Base-by-base conservation (phyloP, 202 grass and related monocot species). In the Carex arenaria region DNA sequence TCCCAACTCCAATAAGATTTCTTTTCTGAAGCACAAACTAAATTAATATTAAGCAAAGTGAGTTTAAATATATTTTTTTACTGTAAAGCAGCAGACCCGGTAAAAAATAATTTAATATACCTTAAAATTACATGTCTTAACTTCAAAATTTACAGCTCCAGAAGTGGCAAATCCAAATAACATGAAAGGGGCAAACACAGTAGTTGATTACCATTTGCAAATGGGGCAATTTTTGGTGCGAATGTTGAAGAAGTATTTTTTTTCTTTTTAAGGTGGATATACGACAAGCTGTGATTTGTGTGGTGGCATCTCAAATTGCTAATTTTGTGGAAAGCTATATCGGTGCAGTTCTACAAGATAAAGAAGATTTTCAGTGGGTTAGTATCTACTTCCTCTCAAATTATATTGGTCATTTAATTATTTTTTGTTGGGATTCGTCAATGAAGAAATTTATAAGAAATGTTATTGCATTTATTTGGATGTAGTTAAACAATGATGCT, bases 271-370 rank as follows among this genome's bases (percentile, higher is more conserved):
- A 99, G 93, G 86, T 99, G 26, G 47, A 90, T 92, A 19, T 90
- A 79, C 60, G 63, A 56, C 96, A 95, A 73, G 79, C 52, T 69
- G 80, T 3, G 3, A 10, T 95, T 84, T 99, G 96, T 83, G 87
- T 95, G 84, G 52, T 95, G 69, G 93, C 96, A 82, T 99, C 96
- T 26, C 96, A 95, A 86, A 89, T 99, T 92, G 96, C 96, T 64
- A 99, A 99, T 80, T 95, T 92, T 92, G 89, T 81, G 19, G 93
- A 98, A 89, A 99, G 96, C 64, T 80, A 89, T 26, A 89, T 95
- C 67, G 93, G 96, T 12, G 96, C 91, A 1, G 89, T 88, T 57
- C 61, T 99, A 55, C 93, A 99, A 93, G 93, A 99, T 55, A 99
- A 94, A 79, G 86, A 95, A 72, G 93, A 89, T 76, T 99, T 90